phyloP scores from a whole-genome alignment of 2,329 filamentous ascomycete genomes.

The Pyricularia pennisetigena region DNA sequence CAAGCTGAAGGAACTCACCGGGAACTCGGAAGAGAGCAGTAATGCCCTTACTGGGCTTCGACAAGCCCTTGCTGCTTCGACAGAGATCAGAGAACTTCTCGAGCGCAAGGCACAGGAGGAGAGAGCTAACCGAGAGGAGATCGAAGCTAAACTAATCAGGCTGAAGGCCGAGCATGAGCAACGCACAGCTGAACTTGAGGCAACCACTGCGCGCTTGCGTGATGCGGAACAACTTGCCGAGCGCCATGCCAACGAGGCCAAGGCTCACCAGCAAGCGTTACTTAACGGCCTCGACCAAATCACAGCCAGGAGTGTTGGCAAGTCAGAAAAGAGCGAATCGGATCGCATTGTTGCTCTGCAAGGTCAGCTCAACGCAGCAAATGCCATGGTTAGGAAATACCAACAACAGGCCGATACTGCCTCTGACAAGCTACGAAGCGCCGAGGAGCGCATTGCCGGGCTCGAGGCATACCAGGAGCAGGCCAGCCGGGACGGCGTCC shows the following conservation, averaged over 20 bases:
- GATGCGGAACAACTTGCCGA: slow-evolving; percentile 85
- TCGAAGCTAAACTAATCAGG: slow-evolving; percentile 67
- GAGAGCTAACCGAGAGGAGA: slow-evolving; percentile 59
- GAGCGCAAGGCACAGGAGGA: slow-evolving; percentile 82
- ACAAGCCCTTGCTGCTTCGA: slow-evolving; percentile 68
- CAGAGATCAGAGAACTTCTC: slow-evolving; percentile 64
- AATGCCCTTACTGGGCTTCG: slow-evolving; percentile 66
- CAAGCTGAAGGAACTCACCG: slow-evolving; percentile 57
- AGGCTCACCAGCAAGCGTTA: slow-evolving; percentile 74
- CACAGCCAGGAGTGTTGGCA: slow-evolving; percentile 39
- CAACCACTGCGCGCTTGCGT: slow-evolving; percentile 60
- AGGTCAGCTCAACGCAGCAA: slow-evolving; percentile 69
- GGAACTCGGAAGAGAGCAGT: slow-evolving; percentile 59
- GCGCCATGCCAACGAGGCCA: slow-evolving; percentile 78
- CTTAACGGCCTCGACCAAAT: slow-evolving; percentile 74
- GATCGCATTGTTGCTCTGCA: slow-evolving; percentile 68
- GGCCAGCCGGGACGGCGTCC: slow-evolving; percentile 83
- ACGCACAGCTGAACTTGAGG: slow-evolving; percentile 66
- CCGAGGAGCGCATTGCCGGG: slow-evolving; percentile 93
- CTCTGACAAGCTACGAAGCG: slow-evolving; percentile 79
- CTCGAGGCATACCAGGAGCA: slow-evolving; percentile 97
- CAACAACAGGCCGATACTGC: slow-evolving; percentile 80
- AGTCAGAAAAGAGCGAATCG: slow-evolving; percentile 35
- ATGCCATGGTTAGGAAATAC: slow-evolving; percentile 74
- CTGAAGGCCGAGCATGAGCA: slow-evolving; percentile 78